Conservation (phyloP, 305 asterid genomes). For the Rubia peregrina region DNA sequence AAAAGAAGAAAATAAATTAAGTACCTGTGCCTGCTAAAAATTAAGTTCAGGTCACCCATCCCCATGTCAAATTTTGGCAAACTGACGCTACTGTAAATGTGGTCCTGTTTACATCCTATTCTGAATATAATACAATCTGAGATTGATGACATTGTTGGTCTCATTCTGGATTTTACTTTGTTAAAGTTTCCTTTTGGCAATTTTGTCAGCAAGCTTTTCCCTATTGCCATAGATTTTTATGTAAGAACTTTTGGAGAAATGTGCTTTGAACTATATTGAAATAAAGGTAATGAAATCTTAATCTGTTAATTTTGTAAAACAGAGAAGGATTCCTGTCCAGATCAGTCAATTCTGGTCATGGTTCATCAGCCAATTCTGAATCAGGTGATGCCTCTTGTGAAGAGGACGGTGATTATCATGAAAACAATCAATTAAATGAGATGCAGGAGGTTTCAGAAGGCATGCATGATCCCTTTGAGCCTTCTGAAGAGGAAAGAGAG, state of each 20-base stretch:
- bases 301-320: slow-evolving; percentile 18
- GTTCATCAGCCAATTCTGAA: slow-evolving; percentile 21
- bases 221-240: background rate
- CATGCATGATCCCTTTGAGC: slow-evolving; percentile 16
- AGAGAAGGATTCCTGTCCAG: slow-evolving; percentile 82
- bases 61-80: background rate
- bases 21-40: background rate
- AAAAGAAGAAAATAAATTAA: background rate
- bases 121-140: background rate
- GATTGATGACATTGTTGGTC: background rate
- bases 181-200: background rate
- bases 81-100: background rate
- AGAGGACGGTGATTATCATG: slow-evolving; percentile 10
- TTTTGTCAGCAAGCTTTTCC: background rate
- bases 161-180: background rate
- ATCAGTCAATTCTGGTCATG: slow-evolving; percentile 35
- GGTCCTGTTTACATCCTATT: background rate
- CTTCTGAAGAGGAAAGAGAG: slow-evolving; percentile 28
- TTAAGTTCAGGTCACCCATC: background rate
- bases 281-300: background rate
- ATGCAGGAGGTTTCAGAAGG: slow-evolving; percentile 18
- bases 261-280: background rate
- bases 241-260: background rate
- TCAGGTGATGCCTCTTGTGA: slow-evolving; percentile 16
- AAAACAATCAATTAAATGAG: slow-evolving; percentile 9